Evolutionary conservation across 805 yeast genomes (phyloP), one percentile per base, ranked within the genome.

Genomic region (Candida ascalaphidarum): DNA sequence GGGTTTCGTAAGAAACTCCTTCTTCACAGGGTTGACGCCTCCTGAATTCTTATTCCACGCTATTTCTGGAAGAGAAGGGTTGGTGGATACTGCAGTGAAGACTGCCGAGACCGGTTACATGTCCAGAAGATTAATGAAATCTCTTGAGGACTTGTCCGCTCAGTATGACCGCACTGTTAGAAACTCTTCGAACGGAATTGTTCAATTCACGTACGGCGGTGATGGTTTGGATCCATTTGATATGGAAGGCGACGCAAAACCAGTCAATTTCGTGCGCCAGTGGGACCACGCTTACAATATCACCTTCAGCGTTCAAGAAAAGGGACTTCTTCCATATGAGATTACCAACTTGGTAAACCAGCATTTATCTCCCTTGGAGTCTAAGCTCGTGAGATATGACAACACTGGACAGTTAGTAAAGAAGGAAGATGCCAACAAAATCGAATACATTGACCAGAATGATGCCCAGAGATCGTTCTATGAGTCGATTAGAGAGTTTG

Each of bases 21-120:
- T 92, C 65, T 92, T 68, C 50, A 74, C 94, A 19, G 99, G 99
- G 7, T 66, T 92, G 41, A 71, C 88, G 11, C 99, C 99, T 3
- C 96, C 97, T 9, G 99, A 92, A 54, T 92, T 89, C 53, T 65
- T 89, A 40, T 92, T 94, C 72, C 99, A 92, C 55, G 97, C 99
- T 37, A 92, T 92, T 64, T 88, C 97, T 2, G 99, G 99, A 52
- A 83, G 99, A 68, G 99, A 92, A 69, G 99, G 99, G 60, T 68
- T 92, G 54, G 97, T 92, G 34, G 99, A 92, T 68, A 92, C 99
- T 14, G 99, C 99, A 13, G 99, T 92, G 32, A 92, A 92, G 58
- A 92, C 99, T 19, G 99, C 99, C 3, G 99, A 92, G 55, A 89
- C 98, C 4, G 97, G 97, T 51, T 88, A 88, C 60, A 89, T 89